phyloP scores from a whole-genome alignment of 2,329 filamentous ascomycete genomes.

The Alternaria tenuissima region DNA sequence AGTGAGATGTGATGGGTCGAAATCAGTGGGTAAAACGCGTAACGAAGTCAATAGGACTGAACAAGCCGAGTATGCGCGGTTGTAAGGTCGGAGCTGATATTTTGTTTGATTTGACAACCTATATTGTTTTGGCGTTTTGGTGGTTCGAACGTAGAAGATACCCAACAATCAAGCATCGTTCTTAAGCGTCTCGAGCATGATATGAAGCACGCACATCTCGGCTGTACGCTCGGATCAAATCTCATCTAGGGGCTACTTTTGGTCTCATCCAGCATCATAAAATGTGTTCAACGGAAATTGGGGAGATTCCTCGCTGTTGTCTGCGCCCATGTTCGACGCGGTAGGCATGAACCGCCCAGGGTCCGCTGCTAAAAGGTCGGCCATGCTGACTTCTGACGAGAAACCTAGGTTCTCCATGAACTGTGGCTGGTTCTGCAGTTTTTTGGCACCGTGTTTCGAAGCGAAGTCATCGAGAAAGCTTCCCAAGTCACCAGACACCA shows the following conservation, averaged over 20 bases:
- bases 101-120: not conserved
- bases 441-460: constrained; percentile 63
- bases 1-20: not conserved
- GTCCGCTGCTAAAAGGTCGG: constrained; percentile 55
- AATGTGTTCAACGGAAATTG: constrained; percentile 31
- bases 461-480: constrained; percentile 66
- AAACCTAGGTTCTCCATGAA: constrained; percentile 74
- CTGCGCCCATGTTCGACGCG: constrained; percentile 35
- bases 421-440: constrained; percentile 64
- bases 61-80: constrained; percentile 11
- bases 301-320: constrained; percentile 21
- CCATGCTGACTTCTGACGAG: constrained; percentile 66
- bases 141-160: constrained; percentile 2
- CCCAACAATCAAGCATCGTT: not conserved
- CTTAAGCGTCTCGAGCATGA: not conserved
- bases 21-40: not conserved
- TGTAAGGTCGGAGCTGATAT: not conserved
- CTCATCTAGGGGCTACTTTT: not conserved
- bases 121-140: not conserved
- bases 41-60: not conserved
- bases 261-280: constrained; percentile 28
- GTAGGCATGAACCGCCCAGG: constrained; percentile 53
- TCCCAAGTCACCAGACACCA: constrained; percentile 55
- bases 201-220: not conserved
- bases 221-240: not conserved